A percentile compares a stretch with the other conserved stretches of the same genome.
phyloP scores from a whole-genome alignment of 805 yeast genomes.

The Starmerella kuoi region DNA sequence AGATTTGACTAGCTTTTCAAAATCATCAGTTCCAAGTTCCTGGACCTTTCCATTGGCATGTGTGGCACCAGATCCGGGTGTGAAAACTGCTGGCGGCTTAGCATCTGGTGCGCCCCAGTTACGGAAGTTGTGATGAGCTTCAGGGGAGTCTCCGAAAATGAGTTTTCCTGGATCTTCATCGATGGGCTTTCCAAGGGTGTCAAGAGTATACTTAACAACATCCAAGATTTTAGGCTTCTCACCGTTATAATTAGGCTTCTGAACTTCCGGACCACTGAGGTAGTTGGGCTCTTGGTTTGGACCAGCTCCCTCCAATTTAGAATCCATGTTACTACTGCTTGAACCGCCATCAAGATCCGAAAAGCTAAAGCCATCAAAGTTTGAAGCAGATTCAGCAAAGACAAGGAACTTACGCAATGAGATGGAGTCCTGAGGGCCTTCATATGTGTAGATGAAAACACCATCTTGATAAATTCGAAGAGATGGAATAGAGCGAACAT shows the following conservation, averaged over 20 bases:
- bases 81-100: constrained; percentile 15
- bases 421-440: constrained; percentile 9
- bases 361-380: constrained; percentile 9
- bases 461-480: constrained; percentile 19
- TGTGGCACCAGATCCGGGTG: constrained; percentile 9
- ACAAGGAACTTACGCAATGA: constrained; percentile 9
- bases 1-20: constrained; percentile 24
- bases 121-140: constrained; percentile 19
- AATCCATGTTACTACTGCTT: constrained; percentile 4
- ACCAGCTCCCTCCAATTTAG: constrained; percentile 7
- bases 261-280: constrained; percentile 9
- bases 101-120: constrained; percentile 20
- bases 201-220: constrained; percentile 17
- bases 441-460: constrained; percentile 8
- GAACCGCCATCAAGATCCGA: constrained; percentile 6
- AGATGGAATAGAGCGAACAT: constrained; percentile 11
- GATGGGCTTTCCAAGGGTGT: constrained; percentile 16
- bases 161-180: constrained; percentile 19
- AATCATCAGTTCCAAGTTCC: constrained; percentile 23
- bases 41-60: constrained; percentile 28
- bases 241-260: constrained; percentile 7
- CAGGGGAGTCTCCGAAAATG: constrained; percentile 18
- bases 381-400: constrained; percentile 6
- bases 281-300: constrained; percentile 15
- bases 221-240: constrained; percentile 12